Evolutionary conservation across 768 basidiomycete genomes (phyloP), one percentile per base, ranked within the genome.

Genomic region (Cystofilobasidium bisporidii): DNA sequence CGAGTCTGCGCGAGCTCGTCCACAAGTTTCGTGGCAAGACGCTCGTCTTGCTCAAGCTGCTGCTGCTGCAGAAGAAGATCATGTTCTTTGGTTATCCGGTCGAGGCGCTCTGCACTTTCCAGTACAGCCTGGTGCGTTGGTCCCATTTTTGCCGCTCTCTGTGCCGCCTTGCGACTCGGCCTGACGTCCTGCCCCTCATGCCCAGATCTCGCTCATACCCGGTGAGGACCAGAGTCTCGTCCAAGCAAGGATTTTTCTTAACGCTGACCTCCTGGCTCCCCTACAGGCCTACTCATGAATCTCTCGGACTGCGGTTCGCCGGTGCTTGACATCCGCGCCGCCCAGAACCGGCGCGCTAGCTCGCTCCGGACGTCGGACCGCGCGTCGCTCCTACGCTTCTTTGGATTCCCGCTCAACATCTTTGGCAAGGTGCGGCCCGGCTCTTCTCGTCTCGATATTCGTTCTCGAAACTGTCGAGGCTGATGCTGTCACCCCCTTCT

Each of bases 31-130:
- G 96, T 45, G 89, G 96, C 78, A 85, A 87, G 66, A 91, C 93
- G 0, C 80, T 99, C 47, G 80, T 91, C n/a, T 81, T 99, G n/a
- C 82, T 98, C 66, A 99, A 99, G 76, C 86, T 93, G 22, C 79
- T 99, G 11, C 88, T 98, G 79, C 81, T 98, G 30, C 96, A 99
- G 76, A 90, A 90, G 77, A 82, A 94, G 91, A 88, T 98, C 67
- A 87, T 98, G 86, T 93, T 99, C 77, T 96, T 84, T 73, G 93
- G 93, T 9, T 90, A 94, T 74, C 94, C 94, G 0, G 94, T 98
- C 2, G 96, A 99, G 77, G 85, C 86, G 56, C 79, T 99, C 24
- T 97, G 94, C 79, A 97, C 92, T 30, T 97, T 91, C 74, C 96
- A 99, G 76, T 99, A 99, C 76, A 94, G 92, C 0, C 81, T 98